phyloP scores from a whole-genome alignment of 2,329 filamentous ascomycete genomes.

The Aspergillus aculeatinus region DNA sequence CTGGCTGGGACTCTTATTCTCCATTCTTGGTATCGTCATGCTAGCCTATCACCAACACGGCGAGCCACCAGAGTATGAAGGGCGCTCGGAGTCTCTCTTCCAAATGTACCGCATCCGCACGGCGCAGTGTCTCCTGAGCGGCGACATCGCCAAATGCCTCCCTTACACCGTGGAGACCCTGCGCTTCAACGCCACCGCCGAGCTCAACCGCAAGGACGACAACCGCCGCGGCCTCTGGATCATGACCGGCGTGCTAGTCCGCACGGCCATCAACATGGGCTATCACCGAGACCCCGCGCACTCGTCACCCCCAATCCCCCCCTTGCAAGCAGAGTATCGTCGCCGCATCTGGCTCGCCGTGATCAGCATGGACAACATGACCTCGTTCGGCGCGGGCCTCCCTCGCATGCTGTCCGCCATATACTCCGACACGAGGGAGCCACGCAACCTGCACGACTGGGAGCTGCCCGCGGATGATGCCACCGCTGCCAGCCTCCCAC shows the following conservation, averaged over 20 bases:
- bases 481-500: not conserved
- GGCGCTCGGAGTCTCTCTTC: constrained; percentile 5
- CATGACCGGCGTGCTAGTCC: constrained; percentile 12
- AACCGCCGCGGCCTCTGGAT: constrained; percentile 13
- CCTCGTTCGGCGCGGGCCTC: constrained; percentile 8
- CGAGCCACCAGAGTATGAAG: constrained; percentile 1
- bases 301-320: not conserved
- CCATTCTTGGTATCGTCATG: constrained; percentile 11
- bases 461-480: not conserved
- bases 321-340: constrained; percentile 7
- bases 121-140: constrained; percentile 9
- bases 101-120: constrained; percentile 14
- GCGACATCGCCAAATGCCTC: constrained; percentile 12
- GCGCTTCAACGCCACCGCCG: constrained; percentile 11
- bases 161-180: constrained; percentile 13
- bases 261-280: constrained; percentile 14
- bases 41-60: constrained; percentile 2
- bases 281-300: constrained; percentile 13
- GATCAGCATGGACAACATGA: constrained; percentile 10
- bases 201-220: constrained; percentile 12
- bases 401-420: constrained; percentile 8
- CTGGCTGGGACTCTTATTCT: constrained; percentile 14
- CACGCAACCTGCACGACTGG: constrained; percentile 11
- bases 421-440: constrained; percentile 8
- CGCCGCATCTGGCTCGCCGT: constrained; percentile 11